Evolutionary conservation across 805 yeast species (phyloP), one percentile per base, ranked within the genome.

Genomic region (Candida nanaspora): DNA sequence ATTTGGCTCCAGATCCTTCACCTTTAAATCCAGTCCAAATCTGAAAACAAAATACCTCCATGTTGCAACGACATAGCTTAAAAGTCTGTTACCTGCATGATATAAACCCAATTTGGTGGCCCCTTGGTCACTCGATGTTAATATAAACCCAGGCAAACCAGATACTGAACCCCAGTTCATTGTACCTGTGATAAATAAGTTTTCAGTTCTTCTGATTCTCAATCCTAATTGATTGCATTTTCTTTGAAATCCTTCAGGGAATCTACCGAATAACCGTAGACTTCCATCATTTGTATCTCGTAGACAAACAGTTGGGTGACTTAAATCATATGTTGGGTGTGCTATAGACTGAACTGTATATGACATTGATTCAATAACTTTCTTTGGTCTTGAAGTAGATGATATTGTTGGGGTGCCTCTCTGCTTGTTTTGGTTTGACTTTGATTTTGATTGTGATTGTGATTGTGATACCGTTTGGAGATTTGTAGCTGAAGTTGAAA

Each of bases 1-100:
- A 18, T 38, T 18, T 10, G 43, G 22, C 40, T 57, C 58, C 6
- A 46, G 41, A 10, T 50, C 52, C 9, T 47, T 48, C 19, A 15
- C 31, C 14, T 28, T 27, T 40, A 85, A 56, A 28, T 72, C 68
- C 37, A 83, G 71, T 1, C 87, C 88, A 50, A 80, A 75, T 46
- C 96, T 73, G 57, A 86, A 86, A 13, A 88, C 86, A 63, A 91
- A 89, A 48, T 78, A 78, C 47, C 95, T 71, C 95, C 96, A 87
- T 0, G 91, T 76, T 1, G 89, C 73, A 3, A 86, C 73, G 35
- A 84, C 67, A 55, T 77, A 81, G 41, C 72, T 67, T 23, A 76
- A 53, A 2, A 65, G 55, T 35, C 62, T 65, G 28, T 52, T 55
- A 20, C 62, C 63, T n/a, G 80, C 75, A 37, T 78, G 74, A 50